Percentiles rank a stretch among this genome's conserved stretches.
phyloP scores from a whole-genome alignment of 257 asterid genomes.

The Avicennia marina region DNA sequence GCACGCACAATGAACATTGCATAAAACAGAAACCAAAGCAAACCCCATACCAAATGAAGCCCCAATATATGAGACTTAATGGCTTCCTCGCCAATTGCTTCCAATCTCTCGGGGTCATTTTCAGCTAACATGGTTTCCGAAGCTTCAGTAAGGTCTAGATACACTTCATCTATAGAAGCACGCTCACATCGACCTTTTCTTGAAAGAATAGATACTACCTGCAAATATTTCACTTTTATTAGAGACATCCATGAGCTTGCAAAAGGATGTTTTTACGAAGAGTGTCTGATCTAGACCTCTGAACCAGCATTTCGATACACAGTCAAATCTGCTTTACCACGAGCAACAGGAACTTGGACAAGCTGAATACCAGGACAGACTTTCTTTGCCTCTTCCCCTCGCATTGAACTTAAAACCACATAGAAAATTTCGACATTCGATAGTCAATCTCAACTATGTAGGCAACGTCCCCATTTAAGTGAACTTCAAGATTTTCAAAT shows the following conservation, averaged over 20 bases:
- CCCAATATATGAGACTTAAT: conserved; percentile 79
- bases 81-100: conserved; percentile 65
- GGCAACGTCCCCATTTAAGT: neutral
- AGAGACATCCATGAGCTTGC: conserved; percentile 10
- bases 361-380: conserved; percentile 90
- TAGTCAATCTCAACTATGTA: neutral
- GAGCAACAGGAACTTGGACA: conserved; percentile 95
- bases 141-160: conserved; percentile 93
- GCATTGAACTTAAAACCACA: conserved; percentile 63
- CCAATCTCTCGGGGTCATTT: conserved; percentile 44
- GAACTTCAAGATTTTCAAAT: conserved; percentile 4
- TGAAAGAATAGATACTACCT: conserved; percentile 91
- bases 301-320: conserved; percentile 85
- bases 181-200: conserved; percentile 87
- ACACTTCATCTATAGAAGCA: conserved; percentile 98
- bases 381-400: conserved; percentile 87
- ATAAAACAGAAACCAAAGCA: neutral
- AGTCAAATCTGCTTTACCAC: conserved; percentile 90
- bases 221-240: conserved; percentile 19
- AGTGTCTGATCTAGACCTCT: conserved; percentile 48
- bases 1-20: conserved; percentile 1
- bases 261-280: conserved; percentile 5
- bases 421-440: conserved; percentile 8
- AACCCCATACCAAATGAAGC: conserved; percentile 51
- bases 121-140: conserved; percentile 75